These are phyloP conservation scores for Lunasporangiospora selenospora DNA, from an alignment of 192 early-diverging fungal species.

Conservation along the genomic window DNA sequence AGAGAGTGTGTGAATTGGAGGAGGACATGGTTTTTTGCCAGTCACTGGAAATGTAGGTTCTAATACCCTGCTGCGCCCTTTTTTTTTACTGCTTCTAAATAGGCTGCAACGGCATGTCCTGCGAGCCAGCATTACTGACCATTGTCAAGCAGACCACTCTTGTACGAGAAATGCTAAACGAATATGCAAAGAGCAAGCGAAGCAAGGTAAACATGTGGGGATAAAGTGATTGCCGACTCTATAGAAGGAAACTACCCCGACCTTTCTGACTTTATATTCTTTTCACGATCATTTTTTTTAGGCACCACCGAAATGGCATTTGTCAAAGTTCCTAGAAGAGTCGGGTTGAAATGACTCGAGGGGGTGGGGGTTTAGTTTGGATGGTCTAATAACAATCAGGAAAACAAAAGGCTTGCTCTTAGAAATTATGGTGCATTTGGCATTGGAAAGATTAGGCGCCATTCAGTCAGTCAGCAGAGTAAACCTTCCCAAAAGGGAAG, in stretches of 20 bases:
- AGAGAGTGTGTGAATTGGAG: background rate
- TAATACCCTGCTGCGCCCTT: background rate
- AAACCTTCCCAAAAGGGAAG: background rate
- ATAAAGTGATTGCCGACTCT: too few species aligned
- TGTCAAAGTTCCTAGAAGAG: slow-evolving; percentile 40
- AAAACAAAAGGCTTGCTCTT: background rate
- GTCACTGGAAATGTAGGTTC: background rate
- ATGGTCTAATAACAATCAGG: background rate
- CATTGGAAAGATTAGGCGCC: too few species aligned
- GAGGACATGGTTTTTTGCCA: background rate
- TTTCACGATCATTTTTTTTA: background rate
- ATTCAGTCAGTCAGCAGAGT: background rate
- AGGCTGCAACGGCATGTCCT: slow-evolving; percentile 54
- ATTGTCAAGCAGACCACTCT: slow-evolving; percentile 67
- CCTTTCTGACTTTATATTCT: background rate
- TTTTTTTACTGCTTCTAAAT: background rate
- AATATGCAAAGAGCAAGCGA: slow-evolving; percentile 47
- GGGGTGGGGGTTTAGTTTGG: too few species aligned
- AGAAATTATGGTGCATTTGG: too few species aligned
- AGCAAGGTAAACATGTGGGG: slow-evolving; percentile 29
- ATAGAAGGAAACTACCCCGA: background rate
- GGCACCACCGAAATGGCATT: slow-evolving; percentile 26
- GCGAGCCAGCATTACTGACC: slow-evolving; percentile 55
- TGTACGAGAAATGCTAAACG: slow-evolving; percentile 55
- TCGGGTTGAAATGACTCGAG: slow-evolving; percentile 43